Evolutionary conservation across 1,284 basidiomycete species (phyloP), one percentile per base, ranked within the genome.

Genomic region (Boletus holoroseus): DNA sequence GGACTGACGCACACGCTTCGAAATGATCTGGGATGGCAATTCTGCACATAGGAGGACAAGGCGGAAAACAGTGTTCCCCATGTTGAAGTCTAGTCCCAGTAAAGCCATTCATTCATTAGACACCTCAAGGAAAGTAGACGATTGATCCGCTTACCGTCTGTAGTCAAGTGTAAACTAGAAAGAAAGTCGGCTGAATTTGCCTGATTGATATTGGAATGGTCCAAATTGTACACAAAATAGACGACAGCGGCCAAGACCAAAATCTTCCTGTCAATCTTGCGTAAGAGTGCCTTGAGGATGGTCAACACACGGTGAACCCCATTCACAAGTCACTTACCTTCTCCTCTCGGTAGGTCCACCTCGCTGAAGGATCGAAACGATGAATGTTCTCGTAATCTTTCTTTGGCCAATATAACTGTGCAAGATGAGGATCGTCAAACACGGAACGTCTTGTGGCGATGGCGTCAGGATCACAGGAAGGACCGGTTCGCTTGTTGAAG

Each of bases 301-400:
- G 38, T 49, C 24, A 47, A 43, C 2, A 28, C 26, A 34, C 4
- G 11, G 27, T 6, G n/a, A 22, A 27, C 7, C 8, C 2, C 5
- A 2, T 1, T 7, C 18, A 26, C 26, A 36, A 12, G 20, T 40
- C 11, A 53, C 74, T 49, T 46, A 78, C 78, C 61, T 67, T 71
- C 65, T 88, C 85, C 60, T 90, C 85, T 30, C 76, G 64, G 62
- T 75, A 76, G 1, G 84, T 87, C 86, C 86, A 89, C 5, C 85
- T 74, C 26, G 81, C 81, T 12, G 71, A 64, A 0, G 79, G 77
- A 59, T 88, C 81, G 57, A 88, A 87, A 7, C 82, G 73, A 58
- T 85, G 81, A 1, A 72, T 53, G 58, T 82, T 85, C 64, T 87
- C 85, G 55, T 82, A 85, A 2, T 73, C 61, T 4, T 56, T 44